phyloP scores from a whole-genome alignment of 140 eudicot species.

The Erigeron philadelphicus region DNA sequence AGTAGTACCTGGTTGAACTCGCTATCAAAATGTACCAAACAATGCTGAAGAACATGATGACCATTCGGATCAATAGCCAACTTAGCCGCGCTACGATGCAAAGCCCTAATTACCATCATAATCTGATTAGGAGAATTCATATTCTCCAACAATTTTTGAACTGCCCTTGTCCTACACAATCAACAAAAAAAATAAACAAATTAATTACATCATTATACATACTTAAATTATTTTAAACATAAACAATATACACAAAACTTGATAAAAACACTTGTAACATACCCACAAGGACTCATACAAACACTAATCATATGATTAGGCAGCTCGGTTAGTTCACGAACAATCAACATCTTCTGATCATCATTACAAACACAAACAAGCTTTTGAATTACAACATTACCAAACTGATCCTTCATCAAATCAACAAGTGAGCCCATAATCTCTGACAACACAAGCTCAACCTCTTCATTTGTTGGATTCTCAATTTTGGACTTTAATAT shows the following conservation, averaged over 20 bases:
- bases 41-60: constrained; percentile 56
- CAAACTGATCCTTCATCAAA: constrained; percentile 55
- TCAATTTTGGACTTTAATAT: constrained; percentile 39
- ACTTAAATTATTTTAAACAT: not conserved
- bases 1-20: constrained; percentile 48
- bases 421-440: constrained; percentile 40
- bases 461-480: constrained; percentile 35
- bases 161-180: constrained; percentile 38
- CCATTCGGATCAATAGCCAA: constrained; percentile 58
- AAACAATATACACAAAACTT: not conserved
- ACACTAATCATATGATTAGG: constrained; percentile 42
- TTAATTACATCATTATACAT: not conserved
- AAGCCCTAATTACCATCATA: constrained; percentile 38
- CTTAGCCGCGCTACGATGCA: constrained; percentile 38
- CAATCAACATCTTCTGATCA: constrained; percentile 50
- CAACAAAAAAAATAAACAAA: constrained; percentile 9
- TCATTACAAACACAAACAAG: constrained; percentile 52
- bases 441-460: constrained; percentile 45
- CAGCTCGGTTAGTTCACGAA: constrained; percentile 33
- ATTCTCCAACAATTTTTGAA: constrained; percentile 53
- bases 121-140: constrained; percentile 40
- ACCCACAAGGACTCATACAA: constrained; percentile 53
- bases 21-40: constrained; percentile 39
- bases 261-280: constrained; percentile 22
- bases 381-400: constrained; percentile 48